Percentiles rank a stretch among this genome's conserved stretches.
Conservation (phyloP, 352 stramenopile genomes). For the Phytopythium oedochilum region DNA sequence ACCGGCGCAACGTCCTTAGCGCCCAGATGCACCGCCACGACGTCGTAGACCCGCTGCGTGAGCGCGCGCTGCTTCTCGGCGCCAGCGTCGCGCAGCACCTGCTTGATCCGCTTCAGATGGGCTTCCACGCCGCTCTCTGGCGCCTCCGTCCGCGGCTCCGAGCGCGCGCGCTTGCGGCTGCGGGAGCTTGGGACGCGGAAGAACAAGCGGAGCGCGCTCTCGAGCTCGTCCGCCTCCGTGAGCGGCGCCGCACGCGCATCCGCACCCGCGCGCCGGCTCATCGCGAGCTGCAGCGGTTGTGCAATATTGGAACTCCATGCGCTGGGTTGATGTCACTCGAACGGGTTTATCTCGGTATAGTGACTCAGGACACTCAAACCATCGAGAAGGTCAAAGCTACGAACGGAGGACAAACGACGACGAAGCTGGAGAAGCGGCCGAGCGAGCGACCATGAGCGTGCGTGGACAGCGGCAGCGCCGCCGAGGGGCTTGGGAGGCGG, state of each 20-base stretch:
- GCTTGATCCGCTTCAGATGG: conserved; percentile 8
- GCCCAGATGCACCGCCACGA: not conserved
- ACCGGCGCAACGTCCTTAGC: not conserved
- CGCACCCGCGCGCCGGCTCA: not conserved
- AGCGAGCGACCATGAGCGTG: conserved; percentile 2
- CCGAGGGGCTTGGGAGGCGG: too few species aligned
- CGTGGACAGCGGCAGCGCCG: too few species aligned
- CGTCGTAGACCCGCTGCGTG: not conserved
- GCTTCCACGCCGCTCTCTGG: not conserved
- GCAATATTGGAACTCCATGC: not conserved
- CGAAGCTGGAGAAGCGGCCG: not conserved
- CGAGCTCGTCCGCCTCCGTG: not conserved
- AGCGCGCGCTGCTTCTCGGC: not conserved
- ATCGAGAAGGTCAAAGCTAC: not conserved
- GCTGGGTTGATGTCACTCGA: not conserved
- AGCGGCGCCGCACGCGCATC: not conserved
- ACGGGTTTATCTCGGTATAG: not conserved
- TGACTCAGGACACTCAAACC: too few species aligned
- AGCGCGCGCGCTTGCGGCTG: not conserved
- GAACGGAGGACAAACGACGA: not conserved
- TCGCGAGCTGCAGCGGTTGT: not conserved
- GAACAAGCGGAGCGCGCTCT: not conserved
- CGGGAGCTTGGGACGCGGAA: not conserved
- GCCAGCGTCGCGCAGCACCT: not conserved
- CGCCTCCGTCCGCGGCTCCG: not conserved